Conservation (phyloP, 805 yeast species). For the Kockiozyma suomiensis region DNA sequence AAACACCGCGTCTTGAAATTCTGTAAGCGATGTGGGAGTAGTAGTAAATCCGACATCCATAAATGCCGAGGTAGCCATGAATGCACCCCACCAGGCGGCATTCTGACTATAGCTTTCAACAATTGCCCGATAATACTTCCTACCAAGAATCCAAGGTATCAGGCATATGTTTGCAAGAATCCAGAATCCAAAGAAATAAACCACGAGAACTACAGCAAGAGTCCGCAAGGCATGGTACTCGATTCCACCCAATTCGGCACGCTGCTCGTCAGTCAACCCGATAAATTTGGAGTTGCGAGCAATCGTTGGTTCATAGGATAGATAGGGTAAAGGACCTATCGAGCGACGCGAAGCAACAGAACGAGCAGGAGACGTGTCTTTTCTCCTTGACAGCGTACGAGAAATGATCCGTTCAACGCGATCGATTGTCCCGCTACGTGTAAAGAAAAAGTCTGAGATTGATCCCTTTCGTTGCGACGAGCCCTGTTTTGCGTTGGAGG, state of each 20-base stretch:
- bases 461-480: background rate
- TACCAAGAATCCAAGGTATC: conserved; percentile 55
- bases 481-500: background rate
- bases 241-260: conserved; percentile 95
- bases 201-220: conserved; percentile 62
- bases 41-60: conserved; percentile 84
- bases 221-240: conserved; percentile 89
- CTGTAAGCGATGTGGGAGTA: conserved; percentile 76
- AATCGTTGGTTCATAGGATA: conserved; percentile 88
- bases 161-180: conserved; percentile 55
- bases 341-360: conserved; percentile 35
- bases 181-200: conserved; percentile 79
- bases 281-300: conserved; percentile 94
- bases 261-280: conserved; percentile 76
- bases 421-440: conserved; percentile 21
- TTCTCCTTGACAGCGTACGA: conserved; percentile 20
- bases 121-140: conserved; percentile 47
- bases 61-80: conserved; percentile 76
- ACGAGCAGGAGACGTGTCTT: conserved; percentile 27
- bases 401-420: conserved; percentile 26
- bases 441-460: conserved; percentile 14
- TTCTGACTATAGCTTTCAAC: conserved; percentile 61
- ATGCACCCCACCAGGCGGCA: conserved; percentile 93
- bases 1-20: conserved; percentile 66
- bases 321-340: conserved; percentile 60